Evolutionary conservation across 257 asterid genomes (phyloP).

Genomic region (Capsicum rhomboideum): DNA sequence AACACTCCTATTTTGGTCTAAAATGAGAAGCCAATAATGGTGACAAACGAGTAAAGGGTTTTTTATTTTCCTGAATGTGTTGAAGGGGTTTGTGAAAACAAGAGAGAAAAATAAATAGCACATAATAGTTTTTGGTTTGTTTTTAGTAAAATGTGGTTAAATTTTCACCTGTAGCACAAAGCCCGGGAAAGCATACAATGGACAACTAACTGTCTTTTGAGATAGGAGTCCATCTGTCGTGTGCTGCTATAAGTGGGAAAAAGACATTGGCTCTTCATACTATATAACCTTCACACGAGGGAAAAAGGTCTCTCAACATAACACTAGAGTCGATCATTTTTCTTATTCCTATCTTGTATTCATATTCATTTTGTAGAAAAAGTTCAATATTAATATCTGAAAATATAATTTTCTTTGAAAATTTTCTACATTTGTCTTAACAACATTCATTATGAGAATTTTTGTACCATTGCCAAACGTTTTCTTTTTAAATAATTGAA

Average conservation of each 20-base stretch:
- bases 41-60: neutral
- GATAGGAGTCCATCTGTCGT: neutral
- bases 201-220: slow-evolving; percentile 27
- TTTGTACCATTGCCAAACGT: neutral
- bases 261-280: neutral
- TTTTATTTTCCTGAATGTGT: neutral
- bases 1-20: neutral
- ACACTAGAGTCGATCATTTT: neutral
- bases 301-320: neutral
- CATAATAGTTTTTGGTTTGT: neutral
- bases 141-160: slow-evolving; percentile 20
- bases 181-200: slow-evolving; percentile 37
- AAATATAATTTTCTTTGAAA: too few species aligned
- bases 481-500: neutral
- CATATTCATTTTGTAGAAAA: too few species aligned
- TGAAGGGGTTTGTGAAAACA: neutral
- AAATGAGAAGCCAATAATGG: neutral
- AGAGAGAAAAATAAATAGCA: slow-evolving; percentile 1
- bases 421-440: neutral
- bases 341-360: too few species aligned
- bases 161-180: slow-evolving; percentile 24
- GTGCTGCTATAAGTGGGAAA: neutral
- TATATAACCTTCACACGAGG: neutral
- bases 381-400: too few species aligned
- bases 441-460: neutral